Percentiles rank a stretch among this genome's conserved stretches.
Evolutionary conservation across 1,284 basidiomycete genomes (phyloP).

Genomic region (Rhizoctonia solani): DNA sequence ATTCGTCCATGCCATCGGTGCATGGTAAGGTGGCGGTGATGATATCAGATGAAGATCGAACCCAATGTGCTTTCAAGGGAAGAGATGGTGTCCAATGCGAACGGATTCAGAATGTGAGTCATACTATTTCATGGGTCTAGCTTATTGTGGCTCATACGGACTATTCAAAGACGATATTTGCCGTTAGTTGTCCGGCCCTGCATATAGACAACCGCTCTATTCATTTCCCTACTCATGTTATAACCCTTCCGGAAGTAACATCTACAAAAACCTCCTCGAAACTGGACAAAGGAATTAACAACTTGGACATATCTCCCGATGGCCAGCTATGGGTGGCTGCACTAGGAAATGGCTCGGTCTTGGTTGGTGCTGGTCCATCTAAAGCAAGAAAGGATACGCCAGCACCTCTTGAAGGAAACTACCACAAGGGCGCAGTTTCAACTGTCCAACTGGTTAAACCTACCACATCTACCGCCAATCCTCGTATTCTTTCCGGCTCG

Average conservation of each 20-base stretch:
- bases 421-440: constrained; percentile 7
- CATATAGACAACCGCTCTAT: not conserved
- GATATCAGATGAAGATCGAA: constrained; percentile 2
- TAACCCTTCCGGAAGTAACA: not conserved
- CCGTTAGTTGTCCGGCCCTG: constrained; percentile 1
- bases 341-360: constrained; percentile 9
- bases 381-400: not conserved
- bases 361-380: not conserved
- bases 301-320: constrained; percentile 4
- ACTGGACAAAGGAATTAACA: constrained; percentile 13
- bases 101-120: not conserved
- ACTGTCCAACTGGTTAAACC: not conserved
- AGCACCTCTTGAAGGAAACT: not conserved
- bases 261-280: constrained; percentile 6
- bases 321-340: constrained; percentile 5
- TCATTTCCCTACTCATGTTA: not conserved
- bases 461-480: not conserved
- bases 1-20: constrained; percentile 1
- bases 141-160: not conserved
- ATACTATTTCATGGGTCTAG: not conserved
- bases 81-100: constrained; percentile 7
- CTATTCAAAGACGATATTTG: not conserved
- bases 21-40: constrained; percentile 7
- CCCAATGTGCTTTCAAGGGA: constrained; percentile 10
- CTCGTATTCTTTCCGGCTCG: not conserved